Percentiles rank a stretch among this genome's conserved stretches.
Evolutionary conservation across 1,284 basidiomycete species (phyloP).

Genomic region (Stereum hirsutum): DNA sequence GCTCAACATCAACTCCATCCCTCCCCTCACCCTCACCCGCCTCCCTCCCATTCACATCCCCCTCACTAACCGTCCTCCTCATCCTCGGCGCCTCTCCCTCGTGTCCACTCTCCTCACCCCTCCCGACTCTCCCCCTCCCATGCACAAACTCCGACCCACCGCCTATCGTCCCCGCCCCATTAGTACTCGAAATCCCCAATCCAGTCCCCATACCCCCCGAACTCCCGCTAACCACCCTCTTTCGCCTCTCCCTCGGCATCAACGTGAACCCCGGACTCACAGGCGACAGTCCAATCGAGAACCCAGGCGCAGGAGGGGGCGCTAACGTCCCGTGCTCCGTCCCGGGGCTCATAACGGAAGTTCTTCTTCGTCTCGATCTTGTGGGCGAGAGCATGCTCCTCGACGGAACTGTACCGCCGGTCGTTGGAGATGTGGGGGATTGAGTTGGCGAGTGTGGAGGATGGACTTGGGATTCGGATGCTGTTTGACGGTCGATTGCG

Average conservation of each 20-base stretch:
- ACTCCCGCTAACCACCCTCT: constrained; percentile 28
- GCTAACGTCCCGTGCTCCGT: constrained; percentile 1
- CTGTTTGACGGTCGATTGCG: background rate
- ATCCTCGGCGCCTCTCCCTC: too few relatives aligned
- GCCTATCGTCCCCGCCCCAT: constrained; percentile 18
- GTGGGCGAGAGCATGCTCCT: too few relatives aligned
- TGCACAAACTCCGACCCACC: too few relatives aligned
- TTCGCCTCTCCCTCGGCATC: constrained; percentile 41
- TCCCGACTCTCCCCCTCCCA: too few relatives aligned
- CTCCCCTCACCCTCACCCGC: constrained; percentile 20
- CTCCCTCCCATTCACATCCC: constrained; percentile 41
- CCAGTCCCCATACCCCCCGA: background rate
- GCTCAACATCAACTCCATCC: background rate
- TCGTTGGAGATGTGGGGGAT: too few relatives aligned
- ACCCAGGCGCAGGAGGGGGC: constrained; percentile 32
- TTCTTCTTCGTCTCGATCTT: too few relatives aligned
- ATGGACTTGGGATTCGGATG: background rate
- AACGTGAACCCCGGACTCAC: constrained; percentile 66
- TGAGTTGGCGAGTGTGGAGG: background rate
- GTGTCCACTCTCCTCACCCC: too few relatives aligned
- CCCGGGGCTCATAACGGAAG: too few relatives aligned
- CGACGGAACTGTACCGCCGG: too few relatives aligned
- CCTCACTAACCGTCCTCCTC: too few relatives aligned
- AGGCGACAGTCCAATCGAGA: constrained; percentile 67
- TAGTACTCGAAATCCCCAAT: too few relatives aligned